These are phyloP conservation scores for Lecanoromycetidae sp. DNA, from an alignment of 2,329 filamentous ascomycete genomes.

Conservation along the genomic window DNA sequence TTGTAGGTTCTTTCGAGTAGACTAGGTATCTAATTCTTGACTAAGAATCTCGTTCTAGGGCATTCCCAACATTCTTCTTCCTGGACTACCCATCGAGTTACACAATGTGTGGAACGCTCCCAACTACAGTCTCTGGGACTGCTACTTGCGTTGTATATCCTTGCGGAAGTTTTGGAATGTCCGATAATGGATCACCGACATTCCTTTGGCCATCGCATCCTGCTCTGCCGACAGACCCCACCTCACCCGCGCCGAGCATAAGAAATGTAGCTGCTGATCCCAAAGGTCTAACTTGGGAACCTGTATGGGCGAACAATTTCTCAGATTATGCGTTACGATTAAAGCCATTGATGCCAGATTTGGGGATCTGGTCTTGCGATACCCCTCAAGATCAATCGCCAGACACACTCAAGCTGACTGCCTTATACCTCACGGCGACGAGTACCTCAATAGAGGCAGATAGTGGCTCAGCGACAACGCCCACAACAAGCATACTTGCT, in stretches of 20 bases:
- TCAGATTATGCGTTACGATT: not conserved
- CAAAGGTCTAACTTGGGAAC: not conserved
- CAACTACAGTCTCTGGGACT: not conserved
- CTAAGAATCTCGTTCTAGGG: not conserved
- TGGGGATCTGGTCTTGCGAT: slow-evolving; percentile 2
- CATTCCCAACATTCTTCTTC: slow-evolving; percentile 1
- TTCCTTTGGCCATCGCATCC: slow-evolving; percentile 7
- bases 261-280: not conserved
- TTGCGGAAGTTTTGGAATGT: not conserved
- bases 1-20: not conserved
- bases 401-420: not conserved
- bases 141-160: slow-evolving; percentile 1
- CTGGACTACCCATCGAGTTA: slow-evolving; percentile 3
- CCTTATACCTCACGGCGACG: slow-evolving; percentile 4
- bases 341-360: not conserved
- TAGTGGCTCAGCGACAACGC: not conserved
- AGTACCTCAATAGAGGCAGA: slow-evolving; percentile 5
- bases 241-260: not conserved
- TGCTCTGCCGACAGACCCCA: not conserved
- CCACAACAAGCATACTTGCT: too few relatives aligned
- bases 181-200: not conserved
- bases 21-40: not conserved
- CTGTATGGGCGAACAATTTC: not conserved
- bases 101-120: slow-evolving; percentile 1
- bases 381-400: not conserved